Base-by-base conservation (phyloP, 169 alveolate species). In the Plasmodium ovale region DNA sequence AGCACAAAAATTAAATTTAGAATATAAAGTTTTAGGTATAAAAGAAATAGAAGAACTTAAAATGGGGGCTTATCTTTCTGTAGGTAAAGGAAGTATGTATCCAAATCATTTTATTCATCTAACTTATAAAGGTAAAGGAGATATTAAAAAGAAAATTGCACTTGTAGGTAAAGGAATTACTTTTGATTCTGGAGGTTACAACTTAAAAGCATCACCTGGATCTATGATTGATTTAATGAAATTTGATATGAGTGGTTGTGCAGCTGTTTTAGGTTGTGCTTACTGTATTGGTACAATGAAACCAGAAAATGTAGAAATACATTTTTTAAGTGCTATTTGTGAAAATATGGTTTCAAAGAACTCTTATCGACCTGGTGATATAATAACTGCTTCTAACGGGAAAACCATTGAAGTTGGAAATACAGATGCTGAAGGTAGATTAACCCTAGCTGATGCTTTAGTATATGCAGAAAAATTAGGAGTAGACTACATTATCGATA, bases 371-470 rank as follows among this genome's bases (percentile, higher is more conserved):
- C 99, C 99, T 21, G 97, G 98, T 14, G 99, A 98, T 82, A 95
- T 98, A 19, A 85, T 98, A 19, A 94, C 96, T 3, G 97, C 98
- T 14, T 95, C 97, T 70, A 97, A 97, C 87, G 99, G 99, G 10
- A 92, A 96, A 51, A 97, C 99, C 16, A 97, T 98, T 31, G 98
- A 98, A 94, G 96, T 98, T 35, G 95, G 96, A 14, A 97, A 98
- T 90, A 98, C 99, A 29, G 99, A 98, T 93, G 99, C 99, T 16
- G 99, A 98, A 90, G 99, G 99, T 6, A 92, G 99, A 68, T 95
- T 98, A 6, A 95, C 98, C 14, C 90, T 98, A 58, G 99, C 99
- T n/a, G 99, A 98, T 65, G 98, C 99, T 3, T 92, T 98, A 71
- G 95, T 97, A 49, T 97, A 96, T 90, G 98, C 98, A 9, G 96